Evolutionary conservation across 176 grass and related monocot species (phyloP).

Genomic region (Hordeum vulgare): DNA sequence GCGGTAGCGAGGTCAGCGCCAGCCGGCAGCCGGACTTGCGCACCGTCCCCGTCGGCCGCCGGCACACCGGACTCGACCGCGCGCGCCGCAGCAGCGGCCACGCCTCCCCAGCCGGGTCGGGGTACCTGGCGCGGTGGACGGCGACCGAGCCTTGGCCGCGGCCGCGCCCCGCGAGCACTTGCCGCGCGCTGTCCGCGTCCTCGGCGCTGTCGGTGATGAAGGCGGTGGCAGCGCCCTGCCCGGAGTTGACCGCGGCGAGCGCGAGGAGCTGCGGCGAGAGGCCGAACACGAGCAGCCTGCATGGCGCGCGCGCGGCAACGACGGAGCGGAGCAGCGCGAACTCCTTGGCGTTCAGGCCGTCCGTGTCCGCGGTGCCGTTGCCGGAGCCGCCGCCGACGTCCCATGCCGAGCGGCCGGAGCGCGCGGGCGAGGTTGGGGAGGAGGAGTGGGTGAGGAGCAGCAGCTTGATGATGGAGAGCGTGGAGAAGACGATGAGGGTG

Average conservation of each 20-base stretch:
- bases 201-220: slow-evolving; percentile 53
- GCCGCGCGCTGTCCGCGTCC: slow-evolving; percentile 36
- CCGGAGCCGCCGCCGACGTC: neutral
- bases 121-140: slow-evolving; percentile 36
- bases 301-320: slow-evolving; percentile 43
- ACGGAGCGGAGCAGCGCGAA: slow-evolving; percentile 43
- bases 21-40: slow-evolving; percentile 43
- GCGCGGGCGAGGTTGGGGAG: neutral
- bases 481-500: slow-evolving; percentile 26
- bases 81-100: slow-evolving; percentile 47
- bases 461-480: slow-evolving; percentile 40
- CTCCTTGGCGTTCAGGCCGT: slow-evolving; percentile 39
- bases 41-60: slow-evolving; percentile 27
- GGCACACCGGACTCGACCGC: slow-evolving; percentile 27
- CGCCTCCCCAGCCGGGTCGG: slow-evolving; percentile 42
- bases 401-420: neutral
- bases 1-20: slow-evolving; percentile 45
- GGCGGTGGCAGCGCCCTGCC: slow-evolving; percentile 33
- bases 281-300: slow-evolving; percentile 63
- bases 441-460: slow-evolving; percentile 23
- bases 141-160: neutral
- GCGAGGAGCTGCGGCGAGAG: slow-evolving; percentile 49
- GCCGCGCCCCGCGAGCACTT: neutral
- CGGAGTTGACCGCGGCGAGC: slow-evolving; percentile 51
- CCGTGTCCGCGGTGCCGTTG: slow-evolving; percentile 4